Conservation (phyloP, 805 yeast species). For the Wickerhamomyces subpelliculosus region DNA sequence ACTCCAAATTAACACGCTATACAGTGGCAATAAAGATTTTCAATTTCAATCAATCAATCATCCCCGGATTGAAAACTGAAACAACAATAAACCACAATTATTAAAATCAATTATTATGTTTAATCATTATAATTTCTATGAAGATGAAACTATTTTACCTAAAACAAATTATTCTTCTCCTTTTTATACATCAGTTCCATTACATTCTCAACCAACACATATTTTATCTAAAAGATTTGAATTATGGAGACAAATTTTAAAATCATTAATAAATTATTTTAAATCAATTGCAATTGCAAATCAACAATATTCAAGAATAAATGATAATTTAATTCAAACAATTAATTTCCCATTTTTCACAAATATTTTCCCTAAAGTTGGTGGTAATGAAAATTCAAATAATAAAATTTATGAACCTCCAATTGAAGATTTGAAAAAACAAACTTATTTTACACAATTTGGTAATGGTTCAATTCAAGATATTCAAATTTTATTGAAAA, state of each 20-base stretch:
- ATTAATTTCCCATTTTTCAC: slow-evolving; percentile 40
- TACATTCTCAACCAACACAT: slow-evolving; percentile 73
- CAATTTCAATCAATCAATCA: too few relatives aligned
- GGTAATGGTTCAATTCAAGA: slow-evolving; percentile 82
- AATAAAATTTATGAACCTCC: slow-evolving; percentile 30
- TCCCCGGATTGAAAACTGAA: neutral
- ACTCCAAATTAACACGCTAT: too few relatives aligned
- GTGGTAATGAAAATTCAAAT: slow-evolving; percentile 13
- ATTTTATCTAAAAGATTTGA: slow-evolving; percentile 73
- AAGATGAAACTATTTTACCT: slow-evolving; percentile 15
- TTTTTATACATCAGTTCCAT: slow-evolving; percentile 43
- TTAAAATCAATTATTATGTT: neutral
- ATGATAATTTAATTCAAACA: slow-evolving; percentile 72
- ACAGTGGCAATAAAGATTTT: too few relatives aligned
- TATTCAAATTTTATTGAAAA: slow-evolving; percentile 62
- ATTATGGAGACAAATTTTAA: slow-evolving; percentile 79
- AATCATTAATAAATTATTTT: slow-evolving; percentile 67
- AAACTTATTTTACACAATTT: slow-evolving; percentile 54
- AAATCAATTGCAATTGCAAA: slow-evolving; percentile 75
- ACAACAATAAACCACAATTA: neutral
- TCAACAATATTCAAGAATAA: slow-evolving; percentile 80
- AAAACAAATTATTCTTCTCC: slow-evolving; percentile 27
- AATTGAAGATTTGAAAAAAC: slow-evolving; percentile 18
- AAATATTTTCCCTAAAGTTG: slow-evolving; percentile 4
- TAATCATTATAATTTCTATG: neutral